These are phyloP conservation scores for Vigna mungo DNA, from an alignment of 306 rosid species.

Conservation along the genomic window DNA sequence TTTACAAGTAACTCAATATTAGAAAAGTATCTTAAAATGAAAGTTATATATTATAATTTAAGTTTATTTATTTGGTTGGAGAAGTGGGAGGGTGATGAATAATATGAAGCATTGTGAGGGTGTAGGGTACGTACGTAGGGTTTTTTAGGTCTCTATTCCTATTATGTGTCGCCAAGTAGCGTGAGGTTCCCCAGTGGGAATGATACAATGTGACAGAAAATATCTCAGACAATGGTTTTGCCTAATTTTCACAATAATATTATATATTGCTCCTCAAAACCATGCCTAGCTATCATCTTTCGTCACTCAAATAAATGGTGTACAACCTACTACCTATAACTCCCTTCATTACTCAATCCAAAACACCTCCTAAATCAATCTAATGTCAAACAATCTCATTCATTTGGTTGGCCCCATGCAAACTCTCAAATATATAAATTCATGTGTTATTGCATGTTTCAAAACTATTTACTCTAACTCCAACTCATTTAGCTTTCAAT, in stretches of 20 bases:
- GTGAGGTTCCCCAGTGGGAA: slow-evolving; percentile 47
- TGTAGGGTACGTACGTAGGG: too few species aligned
- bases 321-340: slow-evolving; percentile 34
- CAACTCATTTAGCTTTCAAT: too few species aligned
- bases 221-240: slow-evolving; percentile 48
- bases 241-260: slow-evolving; percentile 45
- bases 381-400: slow-evolving; percentile 45
- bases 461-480: too few species aligned
- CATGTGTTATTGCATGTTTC: too few species aligned
- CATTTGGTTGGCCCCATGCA: slow-evolving; percentile 31
- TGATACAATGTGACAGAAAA: slow-evolving; percentile 49
- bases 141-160: slow-evolving; percentile 36
- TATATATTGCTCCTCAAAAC: slow-evolving; percentile 11
- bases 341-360: slow-evolving; percentile 58
- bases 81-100: too few species aligned
- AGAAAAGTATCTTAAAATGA: too few species aligned
- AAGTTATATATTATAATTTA: too few species aligned
- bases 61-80: too few species aligned
- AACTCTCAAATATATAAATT: slow-evolving; percentile 3
- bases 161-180: slow-evolving; percentile 36
- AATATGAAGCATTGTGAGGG: too few species aligned
- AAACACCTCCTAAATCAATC: slow-evolving; percentile 54
- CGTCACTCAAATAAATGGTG: slow-evolving; percentile 25
- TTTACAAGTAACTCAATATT: too few species aligned
- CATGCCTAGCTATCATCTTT: slow-evolving; percentile 35